A percentile compares a stretch with the other conserved stretches of the same genome.
Conservation (phyloP, 306 rosid species). For the Glycine soja region DNA sequence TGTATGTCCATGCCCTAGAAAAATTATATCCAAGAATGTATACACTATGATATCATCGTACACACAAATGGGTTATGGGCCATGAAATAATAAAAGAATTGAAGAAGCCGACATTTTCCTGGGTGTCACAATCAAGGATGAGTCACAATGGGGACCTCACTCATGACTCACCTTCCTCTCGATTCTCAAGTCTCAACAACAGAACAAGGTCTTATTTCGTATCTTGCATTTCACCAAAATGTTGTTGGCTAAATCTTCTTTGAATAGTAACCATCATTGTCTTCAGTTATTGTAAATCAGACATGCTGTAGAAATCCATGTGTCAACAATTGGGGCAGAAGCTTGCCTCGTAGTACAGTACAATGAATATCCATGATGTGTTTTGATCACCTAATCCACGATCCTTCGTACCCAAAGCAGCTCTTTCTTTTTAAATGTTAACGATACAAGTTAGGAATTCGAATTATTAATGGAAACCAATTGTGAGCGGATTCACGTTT, state of each 20-base stretch:
- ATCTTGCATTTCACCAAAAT: background rate
- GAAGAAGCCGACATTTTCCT: slow-evolving; percentile 20
- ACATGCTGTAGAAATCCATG: background rate
- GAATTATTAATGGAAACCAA: background rate
- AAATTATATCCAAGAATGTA: background rate
- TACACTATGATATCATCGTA: too few relatives aligned
- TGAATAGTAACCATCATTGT: background rate
- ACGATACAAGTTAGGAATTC: background rate
- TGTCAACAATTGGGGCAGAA: background rate
- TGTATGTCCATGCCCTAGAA: background rate
- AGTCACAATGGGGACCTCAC: slow-evolving; percentile 58
- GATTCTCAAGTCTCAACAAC: background rate
- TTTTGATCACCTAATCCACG: slow-evolving; percentile 28
- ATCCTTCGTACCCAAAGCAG: background rate
- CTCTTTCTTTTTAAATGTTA: slow-evolving; percentile 8
- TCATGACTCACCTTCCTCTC: slow-evolving; percentile 48
- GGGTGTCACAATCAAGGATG: slow-evolving; percentile 56
- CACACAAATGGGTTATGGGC: background rate
- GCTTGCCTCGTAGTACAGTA: background rate
- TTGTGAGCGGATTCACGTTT: background rate
- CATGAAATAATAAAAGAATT: slow-evolving; percentile 18
- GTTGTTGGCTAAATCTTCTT: slow-evolving; percentile 19
- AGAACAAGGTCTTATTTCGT: slow-evolving; percentile 6
- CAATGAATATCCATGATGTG: background rate
- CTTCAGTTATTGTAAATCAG: background rate